These are phyloP conservation scores for Globisporangium nodosum DNA, from an alignment of 352 stramenopile species.

Conservation along the genomic window DNA sequence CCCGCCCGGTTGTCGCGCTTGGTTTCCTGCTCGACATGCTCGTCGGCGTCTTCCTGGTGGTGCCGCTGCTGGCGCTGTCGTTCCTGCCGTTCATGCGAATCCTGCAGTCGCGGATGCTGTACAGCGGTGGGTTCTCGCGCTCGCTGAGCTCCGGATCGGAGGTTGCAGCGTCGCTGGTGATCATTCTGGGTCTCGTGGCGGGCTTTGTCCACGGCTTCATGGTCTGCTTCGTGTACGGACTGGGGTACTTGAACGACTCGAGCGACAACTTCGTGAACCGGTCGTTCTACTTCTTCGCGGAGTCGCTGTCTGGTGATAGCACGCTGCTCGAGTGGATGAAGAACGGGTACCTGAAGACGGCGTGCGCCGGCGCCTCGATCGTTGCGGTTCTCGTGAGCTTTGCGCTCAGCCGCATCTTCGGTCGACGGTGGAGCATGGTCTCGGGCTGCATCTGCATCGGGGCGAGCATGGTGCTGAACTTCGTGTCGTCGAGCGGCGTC, in stretches of 20 bases:
- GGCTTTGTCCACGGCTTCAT: slow-evolving; percentile 80
- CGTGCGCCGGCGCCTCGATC: slow-evolving; percentile 46
- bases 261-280: slow-evolving; percentile 70
- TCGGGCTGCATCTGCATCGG: slow-evolving; percentile 47
- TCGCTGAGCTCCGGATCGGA: slow-evolving; percentile 72
- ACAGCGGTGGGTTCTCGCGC: slow-evolving; percentile 81
- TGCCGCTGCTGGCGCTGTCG: slow-evolving; percentile 68
- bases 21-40: slow-evolving; percentile 87
- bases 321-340: slow-evolving; percentile 42
- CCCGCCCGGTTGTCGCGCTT: slow-evolving; percentile 59
- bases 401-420: slow-evolving; percentile 50
- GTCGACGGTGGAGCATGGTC: slow-evolving; percentile 55
- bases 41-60: slow-evolving; percentile 69
- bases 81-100: slow-evolving; percentile 84
- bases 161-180: slow-evolving; percentile 74
- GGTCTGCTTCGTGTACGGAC: slow-evolving; percentile 53
- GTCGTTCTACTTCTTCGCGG: slow-evolving; percentile 70
- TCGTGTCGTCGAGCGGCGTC: slow-evolving; percentile 40
- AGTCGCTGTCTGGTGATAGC: slow-evolving; percentile 23
- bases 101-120: slow-evolving; percentile 83
- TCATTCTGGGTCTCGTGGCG: slow-evolving; percentile 65
- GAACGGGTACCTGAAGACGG: slow-evolving; percentile 50
- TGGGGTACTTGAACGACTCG: slow-evolving; percentile 74
- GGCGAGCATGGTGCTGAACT: slow-evolving; percentile 50
- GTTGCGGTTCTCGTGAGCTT: slow-evolving; percentile 43